Evolutionary conservation across 164 flowering plant genomes (phyloP).

Genomic region (Liquidambar formosana): DNA sequence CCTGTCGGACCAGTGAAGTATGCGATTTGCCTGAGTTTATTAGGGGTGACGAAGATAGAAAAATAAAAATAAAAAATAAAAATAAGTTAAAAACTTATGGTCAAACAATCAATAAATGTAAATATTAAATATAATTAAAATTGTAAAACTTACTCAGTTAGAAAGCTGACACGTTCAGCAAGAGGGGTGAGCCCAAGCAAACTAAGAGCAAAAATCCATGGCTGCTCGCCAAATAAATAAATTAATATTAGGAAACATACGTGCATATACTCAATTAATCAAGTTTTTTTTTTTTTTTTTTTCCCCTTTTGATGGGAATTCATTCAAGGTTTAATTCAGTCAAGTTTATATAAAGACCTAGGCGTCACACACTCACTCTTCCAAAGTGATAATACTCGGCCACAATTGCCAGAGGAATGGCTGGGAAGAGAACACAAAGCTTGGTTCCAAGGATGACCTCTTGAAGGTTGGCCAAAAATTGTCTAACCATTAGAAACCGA

Average conservation of each 20-base stretch:
- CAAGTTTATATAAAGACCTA: neutral
- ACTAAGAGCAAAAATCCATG: constrained; percentile 46
- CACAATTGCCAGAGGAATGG: constrained; percentile 49
- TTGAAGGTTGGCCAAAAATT: constrained; percentile 40
- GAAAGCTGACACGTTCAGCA: constrained; percentile 52
- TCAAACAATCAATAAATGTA: no score
- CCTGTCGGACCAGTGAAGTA: constrained; percentile 49
- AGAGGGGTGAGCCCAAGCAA: constrained; percentile 47
- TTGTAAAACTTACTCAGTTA: constrained; percentile 39
- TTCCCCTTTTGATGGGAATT: no score
- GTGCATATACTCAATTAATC: no score
- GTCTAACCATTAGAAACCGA: constrained; percentile 28
- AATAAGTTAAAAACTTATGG: neutral
- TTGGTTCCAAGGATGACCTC: constrained; percentile 63
- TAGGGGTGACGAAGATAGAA: neutral
- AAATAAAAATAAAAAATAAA: neutral
- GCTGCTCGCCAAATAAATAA: constrained; percentile 13
- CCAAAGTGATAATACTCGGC: constrained; percentile 41
- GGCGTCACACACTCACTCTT: constrained; percentile 32
- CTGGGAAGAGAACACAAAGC: constrained; percentile 54
- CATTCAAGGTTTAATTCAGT: no score
- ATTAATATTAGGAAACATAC: no score
- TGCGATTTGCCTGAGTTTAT: constrained; percentile 39
- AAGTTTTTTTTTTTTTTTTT: no score
- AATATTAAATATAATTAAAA: neutral